Conservation (phyloP, 2,329 filamentous ascomycete species). For the Sporothrix dimorphospora region DNA sequence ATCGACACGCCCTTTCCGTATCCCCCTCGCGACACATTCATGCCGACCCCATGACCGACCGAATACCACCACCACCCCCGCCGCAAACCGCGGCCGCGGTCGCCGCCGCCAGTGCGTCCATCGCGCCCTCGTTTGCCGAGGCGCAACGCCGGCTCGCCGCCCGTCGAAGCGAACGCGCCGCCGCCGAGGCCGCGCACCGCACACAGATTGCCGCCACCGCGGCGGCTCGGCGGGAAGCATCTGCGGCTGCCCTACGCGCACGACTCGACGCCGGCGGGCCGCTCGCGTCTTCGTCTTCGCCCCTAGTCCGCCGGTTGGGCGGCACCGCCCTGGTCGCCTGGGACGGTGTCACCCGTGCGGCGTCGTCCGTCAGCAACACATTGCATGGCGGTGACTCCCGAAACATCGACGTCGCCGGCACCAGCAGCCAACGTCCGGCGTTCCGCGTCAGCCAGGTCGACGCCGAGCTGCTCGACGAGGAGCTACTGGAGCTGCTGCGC, state of each 20-base stretch:
- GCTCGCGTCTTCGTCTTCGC: neutral
- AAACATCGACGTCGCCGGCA: constrained; percentile 36
- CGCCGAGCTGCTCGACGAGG: constrained; percentile 91
- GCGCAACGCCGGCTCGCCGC: constrained; percentile 85
- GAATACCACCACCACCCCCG: constrained; percentile 25
- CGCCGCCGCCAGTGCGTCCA: neutral
- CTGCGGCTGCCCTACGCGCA: constrained; percentile 43
- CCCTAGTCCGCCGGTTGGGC: constrained; percentile 55
- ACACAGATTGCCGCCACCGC: constrained; percentile 52
- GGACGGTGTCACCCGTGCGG: constrained; percentile 58
- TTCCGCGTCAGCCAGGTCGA: constrained; percentile 97
- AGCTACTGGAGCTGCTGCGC: constrained; percentile 82
- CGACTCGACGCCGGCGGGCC: constrained; percentile 43
- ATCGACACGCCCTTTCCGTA: neutral
- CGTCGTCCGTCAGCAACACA: neutral
- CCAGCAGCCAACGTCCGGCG: constrained; percentile 73
- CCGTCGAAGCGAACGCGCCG: constrained; percentile 76
- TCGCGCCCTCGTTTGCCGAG: constrained; percentile 68
- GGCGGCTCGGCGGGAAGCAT: constrained; percentile 6
- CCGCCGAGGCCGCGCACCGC: constrained; percentile 67
- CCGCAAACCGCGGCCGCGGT: constrained; percentile 3
- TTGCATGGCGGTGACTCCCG: neutral
- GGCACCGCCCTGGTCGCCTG: constrained; percentile 62
- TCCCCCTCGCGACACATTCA: neutral
- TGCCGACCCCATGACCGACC: constrained; percentile 22